Evolutionary conservation across 148 eudicot genomes (phyloP), one percentile per base, ranked within the genome.

Genomic region (Chenopodium quinoa): DNA sequence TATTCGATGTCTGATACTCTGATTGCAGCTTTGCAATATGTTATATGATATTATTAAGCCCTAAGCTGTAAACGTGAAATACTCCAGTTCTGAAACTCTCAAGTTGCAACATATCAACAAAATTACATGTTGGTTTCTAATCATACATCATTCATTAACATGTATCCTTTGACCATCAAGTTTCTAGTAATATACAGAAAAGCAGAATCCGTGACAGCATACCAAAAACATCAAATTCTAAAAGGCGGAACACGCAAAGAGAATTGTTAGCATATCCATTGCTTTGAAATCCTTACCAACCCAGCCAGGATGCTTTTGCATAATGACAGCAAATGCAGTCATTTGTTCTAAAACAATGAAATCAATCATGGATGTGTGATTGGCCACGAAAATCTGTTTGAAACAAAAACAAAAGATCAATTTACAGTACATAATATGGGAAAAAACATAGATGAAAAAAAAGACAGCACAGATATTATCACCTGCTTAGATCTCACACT

Each of bases 251-350:
- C 50, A 27, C 22, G 70, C 22, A 62, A 60, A 48, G 34, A 73
- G 23, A 48, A 46, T 34, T 62, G 23, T 29, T 12, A 79, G 20
- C 71, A 44, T 31, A 60, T 47, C 29, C 16, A 17, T 34, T 76
- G 37, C 65, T 19, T 71, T 29, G 14, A 84, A 71, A 84, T 52
- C 81, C 99, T 86, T 87, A 97, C 99, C 99, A 83, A 97, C 97
- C 99, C 99, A 97, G 73, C 98, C 98, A 87, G 98, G 99, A 88
- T 94, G 99, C 86, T 97, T 97, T 84, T 97, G 99, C 99, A 97
- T 97, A 56, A 97, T 97, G 66, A 92, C 97, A 86, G 98, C 99
- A 87, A 97, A 97, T 85, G 99, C 97, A 87, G 98, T 97, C 98
- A 97, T 97, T 86, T 97, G 99, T 81, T 97, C 99, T 80, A 97